These are phyloP conservation scores for Selaginella moellendorffii DNA, from an alignment of 75 land plant genomes.

Conservation along the genomic window DNA sequence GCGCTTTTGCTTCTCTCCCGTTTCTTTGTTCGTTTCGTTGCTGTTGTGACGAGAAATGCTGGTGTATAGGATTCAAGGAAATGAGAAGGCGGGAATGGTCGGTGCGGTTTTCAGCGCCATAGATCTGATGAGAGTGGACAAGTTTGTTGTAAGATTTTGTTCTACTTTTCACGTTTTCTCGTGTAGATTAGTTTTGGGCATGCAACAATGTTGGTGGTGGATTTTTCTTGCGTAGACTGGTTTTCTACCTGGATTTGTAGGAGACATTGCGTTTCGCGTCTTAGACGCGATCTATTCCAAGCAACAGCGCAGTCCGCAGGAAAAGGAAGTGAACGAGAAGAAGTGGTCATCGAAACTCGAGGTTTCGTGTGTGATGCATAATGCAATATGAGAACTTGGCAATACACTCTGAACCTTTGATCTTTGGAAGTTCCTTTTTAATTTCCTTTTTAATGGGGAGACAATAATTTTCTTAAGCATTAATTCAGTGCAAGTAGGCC, in stretches of 20 bases:
- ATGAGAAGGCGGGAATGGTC: slow-evolving; percentile 68
- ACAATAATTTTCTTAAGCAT: too few relatives aligned
- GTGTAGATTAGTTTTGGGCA: not conserved
- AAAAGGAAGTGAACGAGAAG: slow-evolving; percentile 6
- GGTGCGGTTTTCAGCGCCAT: slow-evolving; percentile 87
- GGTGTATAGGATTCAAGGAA: slow-evolving; percentile 82
- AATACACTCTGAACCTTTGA: too few relatives aligned
- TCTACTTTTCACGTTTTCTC: not conserved
- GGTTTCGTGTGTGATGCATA: slow-evolving; percentile 85
- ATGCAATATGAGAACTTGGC: too few relatives aligned
- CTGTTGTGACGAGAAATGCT: too few relatives aligned
- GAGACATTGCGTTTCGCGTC: slow-evolving; percentile 10
- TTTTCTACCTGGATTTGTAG: not conserved
- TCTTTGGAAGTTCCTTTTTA: too few relatives aligned
- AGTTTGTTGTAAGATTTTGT: too few relatives aligned
- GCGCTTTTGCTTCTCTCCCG: too few relatives aligned
- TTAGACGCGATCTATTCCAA: slow-evolving; percentile 1
- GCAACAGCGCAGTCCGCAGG: not conserved
- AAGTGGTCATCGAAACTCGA: slow-evolving; percentile 43
- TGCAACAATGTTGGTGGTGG: slow-evolving; percentile 10
- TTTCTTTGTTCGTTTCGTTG: too few relatives aligned
- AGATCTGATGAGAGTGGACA: slow-evolving; percentile 93
- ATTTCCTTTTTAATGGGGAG: too few relatives aligned
- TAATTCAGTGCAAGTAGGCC: too few relatives aligned
- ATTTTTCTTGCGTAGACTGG: not conserved